A percentile compares a stretch with the other conserved stretches of the same genome.
phyloP scores from a whole-genome alignment of 345 rosid genomes.

The Hibiscus mutabilis region DNA sequence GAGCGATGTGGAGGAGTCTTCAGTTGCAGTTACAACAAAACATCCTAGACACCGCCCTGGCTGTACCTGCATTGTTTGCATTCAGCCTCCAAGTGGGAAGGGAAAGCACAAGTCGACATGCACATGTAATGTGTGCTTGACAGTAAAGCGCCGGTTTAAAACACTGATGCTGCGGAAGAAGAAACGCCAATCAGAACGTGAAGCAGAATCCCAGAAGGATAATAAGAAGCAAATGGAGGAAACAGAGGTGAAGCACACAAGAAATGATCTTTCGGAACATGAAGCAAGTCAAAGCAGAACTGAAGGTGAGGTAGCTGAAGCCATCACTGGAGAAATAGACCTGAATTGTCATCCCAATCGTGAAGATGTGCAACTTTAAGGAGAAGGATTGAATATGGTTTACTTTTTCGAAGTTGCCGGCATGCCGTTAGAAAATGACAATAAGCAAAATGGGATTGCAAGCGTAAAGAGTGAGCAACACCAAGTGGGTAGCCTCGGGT shows the following conservation, averaged over 20 bases:
- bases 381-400: constrained; percentile 18
- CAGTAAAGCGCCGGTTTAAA: constrained; percentile 85
- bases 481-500: constrained; percentile 18
- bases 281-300: constrained; percentile 29
- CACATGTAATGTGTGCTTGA: constrained; percentile 82
- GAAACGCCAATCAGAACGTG: constrained; percentile 69
- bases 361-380: constrained; percentile 31
- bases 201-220: constrained; percentile 38
- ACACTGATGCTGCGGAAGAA: constrained; percentile 87
- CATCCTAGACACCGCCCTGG: constrained; percentile 97
- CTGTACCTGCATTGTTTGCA: constrained; percentile 92
- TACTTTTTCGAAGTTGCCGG: constrained; percentile 17
- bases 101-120: constrained; percentile 78
- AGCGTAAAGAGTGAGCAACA: constrained; percentile 25
- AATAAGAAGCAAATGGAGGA: constrained; percentile 21
- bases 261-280: constrained; percentile 21
- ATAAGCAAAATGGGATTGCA: constrained; percentile 21
- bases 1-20: constrained; percentile 39
- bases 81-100: constrained; percentile 98
- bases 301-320: constrained; percentile 33
- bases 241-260: constrained; percentile 22
- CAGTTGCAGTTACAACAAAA: constrained; percentile 72
- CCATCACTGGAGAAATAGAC: constrained; percentile 40
- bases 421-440: constrained; percentile 13
- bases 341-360: constrained; percentile 46